These are phyloP conservation scores for Canariomyces notabilis DNA, from an alignment of 2,329 filamentous ascomycete genomes.

Conservation along the genomic window DNA sequence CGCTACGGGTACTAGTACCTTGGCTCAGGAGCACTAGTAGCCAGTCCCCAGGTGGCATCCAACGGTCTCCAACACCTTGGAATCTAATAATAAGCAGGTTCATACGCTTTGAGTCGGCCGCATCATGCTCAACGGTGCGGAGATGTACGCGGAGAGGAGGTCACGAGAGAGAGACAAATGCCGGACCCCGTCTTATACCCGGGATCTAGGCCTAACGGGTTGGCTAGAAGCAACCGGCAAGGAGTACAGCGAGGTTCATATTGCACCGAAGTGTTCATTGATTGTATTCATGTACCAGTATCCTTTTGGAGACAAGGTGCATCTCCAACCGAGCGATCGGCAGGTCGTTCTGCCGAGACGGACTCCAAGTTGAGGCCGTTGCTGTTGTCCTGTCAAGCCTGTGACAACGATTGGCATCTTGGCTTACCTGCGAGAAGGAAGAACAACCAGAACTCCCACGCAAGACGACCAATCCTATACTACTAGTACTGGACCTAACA, in stretches of 20 bases:
- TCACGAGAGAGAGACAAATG: background rate
- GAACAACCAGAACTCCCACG: too few relatives aligned
- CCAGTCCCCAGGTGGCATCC: background rate
- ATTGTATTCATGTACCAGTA: background rate
- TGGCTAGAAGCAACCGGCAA: background rate
- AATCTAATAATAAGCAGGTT: background rate
- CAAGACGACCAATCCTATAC: too few relatives aligned
- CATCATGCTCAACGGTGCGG: background rate
- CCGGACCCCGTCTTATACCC: background rate
- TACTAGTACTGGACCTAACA: too few relatives aligned
- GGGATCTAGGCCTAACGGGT: background rate
- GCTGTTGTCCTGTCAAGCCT: too few relatives aligned
- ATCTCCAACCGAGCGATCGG: background rate
- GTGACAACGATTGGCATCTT: background rate
- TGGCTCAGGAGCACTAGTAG: too few relatives aligned
- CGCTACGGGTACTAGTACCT: too few relatives aligned
- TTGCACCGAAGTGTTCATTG: background rate
- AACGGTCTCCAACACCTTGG: background rate
- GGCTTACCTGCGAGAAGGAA: background rate
- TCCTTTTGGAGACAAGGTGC: too few relatives aligned
- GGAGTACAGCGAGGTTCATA: background rate
- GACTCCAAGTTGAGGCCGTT: background rate
- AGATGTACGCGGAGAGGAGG: background rate
- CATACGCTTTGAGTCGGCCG: background rate
- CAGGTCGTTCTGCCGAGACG: background rate